Conservation (phyloP, 805 yeast genomes). For the Pichia kluyveri region DNA sequence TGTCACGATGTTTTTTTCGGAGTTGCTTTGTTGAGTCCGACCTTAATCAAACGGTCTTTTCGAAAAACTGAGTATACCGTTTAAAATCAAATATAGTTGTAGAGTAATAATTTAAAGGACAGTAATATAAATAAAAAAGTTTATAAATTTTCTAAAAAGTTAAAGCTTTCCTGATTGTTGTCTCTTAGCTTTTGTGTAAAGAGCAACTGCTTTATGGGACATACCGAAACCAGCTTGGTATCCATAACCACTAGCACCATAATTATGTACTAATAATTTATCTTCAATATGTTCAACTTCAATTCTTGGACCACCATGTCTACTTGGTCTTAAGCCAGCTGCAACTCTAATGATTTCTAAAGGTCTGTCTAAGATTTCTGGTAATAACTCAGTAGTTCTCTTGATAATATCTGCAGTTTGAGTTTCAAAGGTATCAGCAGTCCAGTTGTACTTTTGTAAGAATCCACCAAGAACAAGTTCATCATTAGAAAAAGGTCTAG, state of each 20-base stretch:
- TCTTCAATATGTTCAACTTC: conserved; percentile 43
- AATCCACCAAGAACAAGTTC: conserved; percentile 72
- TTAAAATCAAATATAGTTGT: too few relatives aligned
- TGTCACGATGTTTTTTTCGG: too few relatives aligned
- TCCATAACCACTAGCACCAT: conserved; percentile 63
- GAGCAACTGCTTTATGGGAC: conserved; percentile 39
- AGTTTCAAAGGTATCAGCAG: conserved; percentile 45
- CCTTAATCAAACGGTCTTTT: too few relatives aligned
- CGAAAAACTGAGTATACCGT: too few relatives aligned
- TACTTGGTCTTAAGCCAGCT: conserved; percentile 69
- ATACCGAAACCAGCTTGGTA: conserved; percentile 61
- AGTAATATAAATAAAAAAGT: background rate
- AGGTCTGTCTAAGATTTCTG: conserved; percentile 35
- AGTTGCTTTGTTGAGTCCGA: too few relatives aligned
- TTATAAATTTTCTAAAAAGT: background rate
- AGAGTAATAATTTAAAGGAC: too few relatives aligned
- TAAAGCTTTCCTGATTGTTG: conserved; percentile 5
- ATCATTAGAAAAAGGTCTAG: conserved; percentile 58
- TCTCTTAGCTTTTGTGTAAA: conserved; percentile 14
- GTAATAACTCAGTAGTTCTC: conserved; percentile 45
- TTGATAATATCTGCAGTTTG: conserved; percentile 54
- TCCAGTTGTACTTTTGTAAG: conserved; percentile 54
- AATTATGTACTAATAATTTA: conserved; percentile 51
- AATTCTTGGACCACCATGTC: conserved; percentile 68
- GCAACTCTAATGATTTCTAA: conserved; percentile 53